phyloP scores from a whole-genome alignment of 2,329 filamentous ascomycete genomes.

The Paecilomyces sp. region DNA sequence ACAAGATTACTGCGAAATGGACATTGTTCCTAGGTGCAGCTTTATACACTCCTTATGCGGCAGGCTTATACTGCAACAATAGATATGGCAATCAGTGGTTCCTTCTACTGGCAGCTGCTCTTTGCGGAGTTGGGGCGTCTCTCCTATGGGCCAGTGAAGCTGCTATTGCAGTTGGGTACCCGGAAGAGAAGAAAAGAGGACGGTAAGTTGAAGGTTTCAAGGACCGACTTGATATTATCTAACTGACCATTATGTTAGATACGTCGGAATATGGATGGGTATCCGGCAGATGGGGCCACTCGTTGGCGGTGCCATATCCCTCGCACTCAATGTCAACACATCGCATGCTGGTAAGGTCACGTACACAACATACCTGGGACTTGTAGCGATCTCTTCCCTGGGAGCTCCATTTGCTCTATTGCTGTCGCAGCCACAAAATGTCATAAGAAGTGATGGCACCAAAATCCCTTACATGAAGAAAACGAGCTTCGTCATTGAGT shows the following conservation, averaged over 20 bases:
- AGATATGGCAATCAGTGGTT: slow-evolving; percentile 45
- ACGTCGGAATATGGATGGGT: slow-evolving; percentile 48
- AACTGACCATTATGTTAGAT: slow-evolving; percentile 10
- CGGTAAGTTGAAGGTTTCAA: slow-evolving; percentile 23
- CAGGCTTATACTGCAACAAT: slow-evolving; percentile 27
- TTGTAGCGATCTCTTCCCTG: slow-evolving; percentile 35
- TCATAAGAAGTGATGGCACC: slow-evolving; percentile 36
- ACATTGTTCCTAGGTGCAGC: slow-evolving; percentile 34
- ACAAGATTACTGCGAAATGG: slow-evolving; percentile 34
- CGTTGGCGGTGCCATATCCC: slow-evolving; percentile 45
- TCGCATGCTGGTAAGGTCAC: slow-evolving; percentile 40
- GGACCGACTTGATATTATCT: not conserved
- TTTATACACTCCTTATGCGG: slow-evolving; percentile 36
- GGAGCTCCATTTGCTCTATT: slow-evolving; percentile 40
- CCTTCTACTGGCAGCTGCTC: slow-evolving; percentile 38
- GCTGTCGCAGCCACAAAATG: slow-evolving; percentile 40
- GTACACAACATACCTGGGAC: slow-evolving; percentile 33
- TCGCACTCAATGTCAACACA: slow-evolving; percentile 42
- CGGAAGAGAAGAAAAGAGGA: slow-evolving; percentile 40
- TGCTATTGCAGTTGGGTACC: slow-evolving; percentile 39
- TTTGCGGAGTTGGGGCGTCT: slow-evolving; percentile 36
- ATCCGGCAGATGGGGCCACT: slow-evolving; percentile 48
- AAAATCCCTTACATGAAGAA: slow-evolving; percentile 15
- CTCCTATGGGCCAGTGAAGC: slow-evolving; percentile 36
- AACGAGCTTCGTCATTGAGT: slow-evolving; percentile 26